Evolutionary conservation across 345 rosid genomes (phyloP), one percentile per base, ranked within the genome.

Genomic region (Rhodamnia rubescens): DNA sequence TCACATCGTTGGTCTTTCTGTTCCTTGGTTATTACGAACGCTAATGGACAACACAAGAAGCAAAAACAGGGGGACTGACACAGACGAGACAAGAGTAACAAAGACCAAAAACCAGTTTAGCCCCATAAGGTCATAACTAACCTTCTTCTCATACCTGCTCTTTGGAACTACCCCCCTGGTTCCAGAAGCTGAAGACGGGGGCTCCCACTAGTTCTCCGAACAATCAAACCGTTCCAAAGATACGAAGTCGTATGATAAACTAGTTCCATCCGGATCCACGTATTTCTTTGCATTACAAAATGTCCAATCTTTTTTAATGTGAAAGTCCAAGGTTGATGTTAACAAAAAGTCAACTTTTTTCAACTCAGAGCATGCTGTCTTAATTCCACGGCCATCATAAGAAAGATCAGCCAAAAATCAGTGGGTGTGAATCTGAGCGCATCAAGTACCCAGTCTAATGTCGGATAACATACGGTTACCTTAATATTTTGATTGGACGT

Each of bases 401-500:
- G 20, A 64, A 29, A 64, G 75, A 18, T 32, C 5, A 64, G 75
- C 75, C 0, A 12, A 29, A 15, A 64, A 64, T 7, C 36, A 29
- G 6, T 15, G 42, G 40, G 20, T 4, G 18, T 0, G 1, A 64
- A 53, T 27, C 74, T 3, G 21, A 8, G 9, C 18, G 8, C 18
- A 16, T 16, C 6, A 1, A 64, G 11, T 64, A 64, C 11, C 36
- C 1, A 10, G 22, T 3, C 21, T 3, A 64, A 64, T 1, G 22
- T 27, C 9, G 20, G 36, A 13, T 8, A n/a, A 14, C 2, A 0
- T 3, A 13, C 0, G 2, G 1, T 26, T 26, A 58, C n/a, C 1
- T 58, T 26, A 59, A 59, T 29, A 7, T 59, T 59, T 27, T n/a
- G 20, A 59, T 59, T 0, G 7, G 20, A 27, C 5, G 0, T n/a